Conservation (phyloP, 139 green algal species). For the Raphidocelis subcapitata region DNA sequence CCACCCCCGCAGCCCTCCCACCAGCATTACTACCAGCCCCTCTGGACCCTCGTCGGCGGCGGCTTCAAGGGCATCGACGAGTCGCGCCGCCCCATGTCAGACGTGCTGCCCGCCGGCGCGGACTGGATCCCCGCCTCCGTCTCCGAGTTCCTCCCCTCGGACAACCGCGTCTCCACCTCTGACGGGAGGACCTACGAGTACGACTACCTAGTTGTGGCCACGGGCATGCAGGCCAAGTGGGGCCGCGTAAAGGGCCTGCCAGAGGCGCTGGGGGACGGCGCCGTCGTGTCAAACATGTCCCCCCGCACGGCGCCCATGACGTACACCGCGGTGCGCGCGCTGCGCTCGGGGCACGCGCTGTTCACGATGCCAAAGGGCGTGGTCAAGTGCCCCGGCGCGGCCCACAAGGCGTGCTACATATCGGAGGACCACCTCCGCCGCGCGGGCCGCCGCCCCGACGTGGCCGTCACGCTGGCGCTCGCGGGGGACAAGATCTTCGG, state of each 20-base stretch:
- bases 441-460: background rate
- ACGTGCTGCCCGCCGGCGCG: background rate
- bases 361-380: slow-evolving; percentile 14
- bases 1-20: background rate
- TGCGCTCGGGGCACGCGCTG: background rate
- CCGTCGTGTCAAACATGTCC: slow-evolving; percentile 10
- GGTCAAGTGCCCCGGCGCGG: slow-evolving; percentile 12
- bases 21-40: slow-evolving; percentile 12
- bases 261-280: slow-evolving; percentile 7
- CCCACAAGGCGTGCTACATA: background rate
- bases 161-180: background rate
- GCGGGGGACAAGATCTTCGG: background rate
- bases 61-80: slow-evolving; percentile 12
- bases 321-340: background rate
- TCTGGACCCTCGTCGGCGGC: slow-evolving; percentile 15
- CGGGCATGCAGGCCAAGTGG: slow-evolving; percentile 21
- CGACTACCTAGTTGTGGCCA: slow-evolving; percentile 21
- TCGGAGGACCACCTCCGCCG: slow-evolving; percentile 8
- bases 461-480: background rate
- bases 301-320: background rate
- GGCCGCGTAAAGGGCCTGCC: slow-evolving; percentile 7
- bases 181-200: slow-evolving; percentile 3
- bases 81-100: background rate
- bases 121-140: slow-evolving; percentile 4
- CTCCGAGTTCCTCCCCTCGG: background rate